A percentile compares a stretch with the other conserved stretches of the same genome.
Conservation (phyloP, 2,329 filamentous ascomycete species). For the Alternaria rosae region DNA sequence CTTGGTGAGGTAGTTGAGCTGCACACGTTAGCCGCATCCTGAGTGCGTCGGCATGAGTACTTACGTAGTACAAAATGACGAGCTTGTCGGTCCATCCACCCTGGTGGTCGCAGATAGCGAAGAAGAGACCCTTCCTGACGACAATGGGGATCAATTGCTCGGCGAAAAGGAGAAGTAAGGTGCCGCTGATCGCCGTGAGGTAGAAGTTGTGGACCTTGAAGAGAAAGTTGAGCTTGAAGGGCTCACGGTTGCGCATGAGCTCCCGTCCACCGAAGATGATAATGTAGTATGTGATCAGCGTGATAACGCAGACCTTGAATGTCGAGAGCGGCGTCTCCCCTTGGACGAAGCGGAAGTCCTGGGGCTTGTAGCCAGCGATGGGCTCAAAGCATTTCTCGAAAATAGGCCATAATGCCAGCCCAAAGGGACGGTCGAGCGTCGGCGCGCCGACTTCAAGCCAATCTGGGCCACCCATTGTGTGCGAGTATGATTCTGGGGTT, state of each 20-base stretch:
- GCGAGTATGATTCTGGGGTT: constrained; percentile 15
- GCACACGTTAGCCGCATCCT: constrained; percentile 47
- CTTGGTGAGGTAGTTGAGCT: constrained; percentile 99
- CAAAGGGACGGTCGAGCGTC: constrained; percentile 90
- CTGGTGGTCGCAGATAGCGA: constrained; percentile 79
- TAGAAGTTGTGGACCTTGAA: constrained; percentile 98
- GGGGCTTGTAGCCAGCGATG: constrained; percentile 80
- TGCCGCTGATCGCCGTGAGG: constrained; percentile 83
- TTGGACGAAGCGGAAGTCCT: constrained; percentile 83
- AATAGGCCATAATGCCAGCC: constrained; percentile 89
- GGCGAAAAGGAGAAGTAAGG: constrained; percentile 82
- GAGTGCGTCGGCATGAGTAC: constrained; percentile 48
- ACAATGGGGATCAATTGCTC: constrained; percentile 91
- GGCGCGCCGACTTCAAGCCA: constrained; percentile 67
- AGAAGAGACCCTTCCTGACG: constrained; percentile 82
- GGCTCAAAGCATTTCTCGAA: constrained; percentile 86
- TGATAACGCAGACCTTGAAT: constrained; percentile 78
- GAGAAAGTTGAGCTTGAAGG: constrained; percentile 84
- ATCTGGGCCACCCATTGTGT: constrained; percentile 59
- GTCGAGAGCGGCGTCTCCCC: constrained; percentile 91
- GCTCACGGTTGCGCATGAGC: constrained; percentile 84
- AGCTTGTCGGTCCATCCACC: constrained; percentile 95
- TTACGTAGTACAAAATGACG: constrained; percentile 94
- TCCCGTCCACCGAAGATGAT: constrained; percentile 93
- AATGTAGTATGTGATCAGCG: constrained; percentile 88